Percentiles rank a stretch among this genome's conserved stretches.
These are phyloP conservation scores for Penicillium soppii DNA, from an alignment of 495 filamentous ascomycete genomes.

Conservation along the genomic window DNA sequence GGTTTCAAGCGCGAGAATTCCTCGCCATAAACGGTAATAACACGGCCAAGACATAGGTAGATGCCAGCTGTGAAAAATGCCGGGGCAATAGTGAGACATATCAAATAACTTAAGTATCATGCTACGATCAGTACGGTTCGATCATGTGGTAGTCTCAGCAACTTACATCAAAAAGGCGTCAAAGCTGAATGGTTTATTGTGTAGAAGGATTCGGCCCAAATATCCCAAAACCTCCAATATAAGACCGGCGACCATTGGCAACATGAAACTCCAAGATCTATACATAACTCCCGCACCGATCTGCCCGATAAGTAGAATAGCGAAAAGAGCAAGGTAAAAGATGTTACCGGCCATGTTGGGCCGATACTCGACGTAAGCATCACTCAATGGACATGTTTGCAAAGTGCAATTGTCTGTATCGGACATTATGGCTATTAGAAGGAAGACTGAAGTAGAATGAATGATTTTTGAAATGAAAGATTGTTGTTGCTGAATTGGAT, in stretches of 20 bases:
- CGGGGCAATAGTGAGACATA: slow-evolving; percentile 54
- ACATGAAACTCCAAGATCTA: slow-evolving; percentile 31
- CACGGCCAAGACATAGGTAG: slow-evolving; percentile 56
- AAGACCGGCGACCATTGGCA: slow-evolving; percentile 22
- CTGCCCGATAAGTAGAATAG: slow-evolving; percentile 29
- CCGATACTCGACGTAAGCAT: slow-evolving; percentile 34
- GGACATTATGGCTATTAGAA: not conserved
- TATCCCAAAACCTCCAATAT: slow-evolving; percentile 44
- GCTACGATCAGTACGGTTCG: slow-evolving; percentile 2
- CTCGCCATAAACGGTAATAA: slow-evolving; percentile 49
- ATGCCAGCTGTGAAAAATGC: slow-evolving; percentile 57
- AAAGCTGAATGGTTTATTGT: slow-evolving; percentile 37
- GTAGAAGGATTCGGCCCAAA: slow-evolving; percentile 35
- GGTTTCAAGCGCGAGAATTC: slow-evolving; percentile 48
- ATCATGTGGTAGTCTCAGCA: slow-evolving; percentile 1
- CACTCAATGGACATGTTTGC: slow-evolving; percentile 31
- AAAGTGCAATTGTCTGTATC: slow-evolving; percentile 28
- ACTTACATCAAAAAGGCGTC: slow-evolving; percentile 40
- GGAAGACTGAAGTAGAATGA: not conserved
- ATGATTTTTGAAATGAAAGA: not conserved
- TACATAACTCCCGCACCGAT: slow-evolving; percentile 24
- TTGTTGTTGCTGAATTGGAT: not conserved
- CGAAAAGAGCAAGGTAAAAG: slow-evolving; percentile 33
- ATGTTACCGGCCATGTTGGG: slow-evolving; percentile 36
- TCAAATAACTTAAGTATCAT: slow-evolving; percentile 36